Base-by-base conservation (phyloP, 208 protist species). In the Paratrypanosoma confusum region DNA sequence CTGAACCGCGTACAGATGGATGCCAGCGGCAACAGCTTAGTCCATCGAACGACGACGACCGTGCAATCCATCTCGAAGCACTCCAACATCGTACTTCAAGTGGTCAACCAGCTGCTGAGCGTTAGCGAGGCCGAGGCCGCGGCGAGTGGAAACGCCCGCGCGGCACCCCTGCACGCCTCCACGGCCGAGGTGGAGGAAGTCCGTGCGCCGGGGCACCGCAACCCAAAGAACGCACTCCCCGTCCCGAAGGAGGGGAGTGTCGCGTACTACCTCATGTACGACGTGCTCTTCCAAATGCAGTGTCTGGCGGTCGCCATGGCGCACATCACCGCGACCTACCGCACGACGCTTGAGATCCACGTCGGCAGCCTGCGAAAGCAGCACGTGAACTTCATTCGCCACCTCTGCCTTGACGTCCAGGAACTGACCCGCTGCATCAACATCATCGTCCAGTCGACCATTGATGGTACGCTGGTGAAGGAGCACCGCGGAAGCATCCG, bases 281-380 rank as follows among this genome's bases (percentile, higher is more conserved):
- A 87, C 14, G 79, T 89, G 7, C 56, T 93, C 14, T 93, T 81
- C 45, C 83, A 93, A 39, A 52, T 93, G 17, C 79, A 93, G 46
- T 81, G 66, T 31, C 39, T 89, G 6, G 79, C 71, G 23, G 70
- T 71, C 8, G 78, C 73, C 51, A 41, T 92, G 22, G 68, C 54
- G 21, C 81, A 89, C 59, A 24, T 84, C 14, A 69, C 65, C n/a
- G 26, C 61, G 10, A 61, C 50, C 3, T 84, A 89, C 41, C 75
- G 50, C 29, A 45, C 61, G 3, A 51, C 40, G 16, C 52, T 92
- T 10, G 67, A 84, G 16, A 61, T 75, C 8, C 65, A 63, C 7
- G 28, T 92, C 14, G 65, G 60, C 1, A 56, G 57, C 11, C 48
- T 92, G 17, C 65, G 57, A 1, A 24, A 47, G 28, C 70, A 81